phyloP scores from a whole-genome alignment of 192 early-diverging fungal genomes.

The Linnemannia exigua region DNA sequence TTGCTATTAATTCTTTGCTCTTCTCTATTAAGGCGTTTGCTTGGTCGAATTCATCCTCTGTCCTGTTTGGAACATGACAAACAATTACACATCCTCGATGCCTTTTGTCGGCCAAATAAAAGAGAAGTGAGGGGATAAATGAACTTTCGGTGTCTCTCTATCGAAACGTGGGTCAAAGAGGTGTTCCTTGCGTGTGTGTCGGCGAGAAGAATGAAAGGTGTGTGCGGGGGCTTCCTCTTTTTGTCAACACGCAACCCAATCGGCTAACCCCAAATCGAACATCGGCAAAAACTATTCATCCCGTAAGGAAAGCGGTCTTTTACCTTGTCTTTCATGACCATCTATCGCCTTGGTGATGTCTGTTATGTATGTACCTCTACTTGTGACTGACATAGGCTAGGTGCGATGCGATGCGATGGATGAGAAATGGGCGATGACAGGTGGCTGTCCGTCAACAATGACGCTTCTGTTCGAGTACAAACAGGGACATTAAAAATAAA shows the following conservation, averaged over 20 bases:
- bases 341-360: neutral
- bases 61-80: neutral
- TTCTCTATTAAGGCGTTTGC: neutral
- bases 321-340: neutral
- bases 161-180: neutral
- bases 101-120: neutral
- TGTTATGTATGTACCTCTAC: neutral
- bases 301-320: neutral
- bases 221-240: neutral
- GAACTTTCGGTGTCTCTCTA: neutral
- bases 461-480: neutral
- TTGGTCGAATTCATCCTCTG: neutral
- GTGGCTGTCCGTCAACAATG: neutral
- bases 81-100: neutral
- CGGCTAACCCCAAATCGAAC: neutral
- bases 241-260: neutral
- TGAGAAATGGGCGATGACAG: neutral
- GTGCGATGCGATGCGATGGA: constrained; percentile 1
- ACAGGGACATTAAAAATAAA: neutral
- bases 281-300: neutral
- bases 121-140: neutral
- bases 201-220: neutral
- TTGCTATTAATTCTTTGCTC: too few species aligned
- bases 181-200: neutral
- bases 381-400: too few species aligned